Base-by-base conservation (phyloP, 306 rosid species). In the Astragalus glycyphyllos region DNA sequence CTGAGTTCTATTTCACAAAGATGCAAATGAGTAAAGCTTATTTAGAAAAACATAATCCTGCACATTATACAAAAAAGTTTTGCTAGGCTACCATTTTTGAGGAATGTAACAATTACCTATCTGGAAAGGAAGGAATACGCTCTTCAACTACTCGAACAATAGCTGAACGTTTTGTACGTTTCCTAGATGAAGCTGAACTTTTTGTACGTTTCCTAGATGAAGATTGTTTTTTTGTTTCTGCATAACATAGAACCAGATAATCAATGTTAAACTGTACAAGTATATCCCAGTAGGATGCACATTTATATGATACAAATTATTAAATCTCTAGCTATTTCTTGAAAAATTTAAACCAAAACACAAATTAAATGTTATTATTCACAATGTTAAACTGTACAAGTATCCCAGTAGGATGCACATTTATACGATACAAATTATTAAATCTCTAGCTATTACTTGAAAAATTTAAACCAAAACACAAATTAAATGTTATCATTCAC, bases 31-130 rank as follows among this genome's bases (percentile, higher is more conserved):
- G 56, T 61, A 65, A 37, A 70, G 14, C 42, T 54, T 54, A 59
- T 26, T 50, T 20, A 65, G 14, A 16, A 59, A 46, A 68, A 54
- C n/a, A 65, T 29, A 69, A 78, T 40, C 60, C 58, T 12, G 8
- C 15, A 65, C 16, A 20, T 37, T 31, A 54, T 17, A 31, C 53
- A 71, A 4, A 42, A 40, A 11, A 45, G 40, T 51, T 40, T 20
- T 51, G 37, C 16, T 15, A 73, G 38, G 49, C 56, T 35, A 41
- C 15, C 37, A 69, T 37, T 41, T 46, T 47, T 37, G 54, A 56
- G 11, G 63, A 72, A 75, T 17, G 65, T 53, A 77, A 41, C 53
- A 77, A 51, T 31, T 86, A 93, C 97, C 95, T 88, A 48, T 84
- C 58, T 29, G 96, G 69, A 71, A 78, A 71, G 48, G 77, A 64